phyloP scores from a whole-genome alignment of 2,329 filamentous ascomycete species.

The Diplodia intermedia region DNA sequence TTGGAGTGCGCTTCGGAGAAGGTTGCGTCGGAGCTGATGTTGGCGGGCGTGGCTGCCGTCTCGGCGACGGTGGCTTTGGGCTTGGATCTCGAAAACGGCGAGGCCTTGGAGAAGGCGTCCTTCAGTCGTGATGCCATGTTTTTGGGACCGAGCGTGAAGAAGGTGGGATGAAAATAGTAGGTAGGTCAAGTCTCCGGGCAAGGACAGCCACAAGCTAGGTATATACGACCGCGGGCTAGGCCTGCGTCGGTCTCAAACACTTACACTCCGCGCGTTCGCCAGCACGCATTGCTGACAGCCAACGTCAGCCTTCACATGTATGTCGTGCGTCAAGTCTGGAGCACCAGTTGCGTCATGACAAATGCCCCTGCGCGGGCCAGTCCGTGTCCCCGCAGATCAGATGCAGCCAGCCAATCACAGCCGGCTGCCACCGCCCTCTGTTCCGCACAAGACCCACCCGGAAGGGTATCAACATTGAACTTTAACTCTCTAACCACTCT shows the following conservation, averaged over 20 bases:
- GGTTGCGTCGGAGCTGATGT: constrained; percentile 9
- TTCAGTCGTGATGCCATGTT: constrained; percentile 17
- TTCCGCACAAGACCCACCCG: background rate
- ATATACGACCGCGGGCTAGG: constrained; percentile 13
- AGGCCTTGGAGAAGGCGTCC: constrained; percentile 21
- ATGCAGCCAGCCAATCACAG: constrained; percentile 19
- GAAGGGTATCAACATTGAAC: constrained; percentile 19
- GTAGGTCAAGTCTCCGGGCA: background rate
- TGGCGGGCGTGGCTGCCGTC: constrained; percentile 8
- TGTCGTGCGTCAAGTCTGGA: constrained; percentile 16
- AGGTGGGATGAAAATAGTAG: background rate
- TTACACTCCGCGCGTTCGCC: background rate
- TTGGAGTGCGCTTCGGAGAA: constrained; percentile 26
- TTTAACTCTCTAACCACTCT: constrained; percentile 17
- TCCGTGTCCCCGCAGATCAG: constrained; percentile 3
- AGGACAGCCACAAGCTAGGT: constrained; percentile 18
- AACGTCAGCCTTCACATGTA: constrained; percentile 29
- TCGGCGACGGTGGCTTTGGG: constrained; percentile 15
- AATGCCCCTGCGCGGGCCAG: constrained; percentile 1
- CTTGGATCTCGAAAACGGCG: constrained; percentile 3
- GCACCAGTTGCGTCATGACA: constrained; percentile 21
- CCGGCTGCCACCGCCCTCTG: background rate
- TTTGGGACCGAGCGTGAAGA: background rate
- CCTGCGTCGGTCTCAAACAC: background rate
- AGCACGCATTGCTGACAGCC: constrained; percentile 20